These are phyloP conservation scores for Henckelia pumila DNA, from an alignment of 257 asterid species.

Conservation along the genomic window DNA sequence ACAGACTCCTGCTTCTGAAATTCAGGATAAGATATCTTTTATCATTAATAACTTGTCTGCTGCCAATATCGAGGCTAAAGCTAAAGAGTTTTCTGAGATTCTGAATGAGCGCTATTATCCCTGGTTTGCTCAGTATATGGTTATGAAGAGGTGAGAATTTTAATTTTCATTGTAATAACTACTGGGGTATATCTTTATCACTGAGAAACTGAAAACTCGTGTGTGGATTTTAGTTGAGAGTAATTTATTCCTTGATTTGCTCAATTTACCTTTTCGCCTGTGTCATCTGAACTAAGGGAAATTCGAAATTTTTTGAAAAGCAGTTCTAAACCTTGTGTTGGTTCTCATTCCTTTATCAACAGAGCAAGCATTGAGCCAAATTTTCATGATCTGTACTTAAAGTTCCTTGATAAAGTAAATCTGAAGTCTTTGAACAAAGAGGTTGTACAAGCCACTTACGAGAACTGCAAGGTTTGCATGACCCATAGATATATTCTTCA, in stretches of 20 bases:
- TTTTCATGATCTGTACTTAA: slow-evolving; percentile 94
- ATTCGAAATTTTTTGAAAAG: neutral
- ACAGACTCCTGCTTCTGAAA: slow-evolving; percentile 92
- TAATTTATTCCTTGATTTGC: neutral
- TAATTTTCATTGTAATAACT: slow-evolving; percentile 1
- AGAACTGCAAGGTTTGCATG: slow-evolving; percentile 88
- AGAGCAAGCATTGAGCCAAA: slow-evolving; percentile 98
- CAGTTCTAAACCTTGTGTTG: slow-evolving; percentile 8
- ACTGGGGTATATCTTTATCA: slow-evolving; percentile 8
- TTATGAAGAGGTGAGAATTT: slow-evolving; percentile 79
- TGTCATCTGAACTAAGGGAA: neutral
- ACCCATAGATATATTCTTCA: neutral
- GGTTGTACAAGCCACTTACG: slow-evolving; percentile 81
- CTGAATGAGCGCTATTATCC: slow-evolving; percentile 75
- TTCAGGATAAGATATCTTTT: slow-evolving; percentile 93
- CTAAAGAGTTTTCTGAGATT: slow-evolving; percentile 75
- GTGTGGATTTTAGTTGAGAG: neutral
- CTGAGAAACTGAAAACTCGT: neutral
- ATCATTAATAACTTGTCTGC: slow-evolving; percentile 78
- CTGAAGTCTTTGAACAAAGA: slow-evolving; percentile 73
- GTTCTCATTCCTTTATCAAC: slow-evolving; percentile 28
- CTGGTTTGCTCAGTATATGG: slow-evolving; percentile 98
- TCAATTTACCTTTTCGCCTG: neutral
- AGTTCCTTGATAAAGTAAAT: slow-evolving; percentile 86
- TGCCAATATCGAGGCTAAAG: slow-evolving; percentile 84